Evolutionary conservation across 148 eudicot species (phyloP), one percentile per base, ranked within the genome.

Genomic region (Heliamphora exappendiculata): DNA sequence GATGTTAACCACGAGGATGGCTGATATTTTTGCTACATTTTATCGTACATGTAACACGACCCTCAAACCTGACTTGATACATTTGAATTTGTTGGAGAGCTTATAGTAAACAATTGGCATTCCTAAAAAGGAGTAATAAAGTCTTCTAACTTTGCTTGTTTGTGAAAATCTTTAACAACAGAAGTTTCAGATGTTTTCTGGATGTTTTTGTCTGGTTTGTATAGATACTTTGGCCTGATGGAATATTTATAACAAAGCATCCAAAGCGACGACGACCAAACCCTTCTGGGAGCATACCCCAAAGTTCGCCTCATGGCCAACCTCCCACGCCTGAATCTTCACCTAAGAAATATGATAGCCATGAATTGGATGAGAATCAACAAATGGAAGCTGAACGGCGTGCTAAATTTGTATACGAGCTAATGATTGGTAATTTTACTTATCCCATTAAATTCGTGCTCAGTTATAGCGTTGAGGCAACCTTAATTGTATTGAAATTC

Each of bases 181-280:
- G 20, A 74, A 36, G 26, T 29, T 4, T 44, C 54, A 53, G 77
- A 24, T 44, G 70, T 20, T 34, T 16, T 34, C 50, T n/a, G 37
- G 0, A 60, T 49, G 57, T 58, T 28, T 70, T 8, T 17, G 22
- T 31, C 75, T 81, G 47, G 53, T 73, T 60, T 42, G 28, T 7
- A 16, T 63, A 95, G 99, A 88, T 93, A 80, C 94, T 95, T 80
- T 95, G 99, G 99, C 99, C 99, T 73, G 99, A 95, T 83, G 99
- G 99, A 51, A 91, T 92, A 82, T 95, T 95, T 79, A 76, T 95
- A 80, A 89, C 97, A 72, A 95, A 93, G 85, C 99, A 95, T 86
- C 99, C 96, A 72, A 92, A 81, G 55, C 80, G 91, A 68, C 88
- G 86, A 75, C 82, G 55, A 72, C 89, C 90, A 20, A 81, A 88